These are phyloP conservation scores for Komagataella ulmi DNA, from an alignment of 805 yeast genomes.

Conservation along the genomic window DNA sequence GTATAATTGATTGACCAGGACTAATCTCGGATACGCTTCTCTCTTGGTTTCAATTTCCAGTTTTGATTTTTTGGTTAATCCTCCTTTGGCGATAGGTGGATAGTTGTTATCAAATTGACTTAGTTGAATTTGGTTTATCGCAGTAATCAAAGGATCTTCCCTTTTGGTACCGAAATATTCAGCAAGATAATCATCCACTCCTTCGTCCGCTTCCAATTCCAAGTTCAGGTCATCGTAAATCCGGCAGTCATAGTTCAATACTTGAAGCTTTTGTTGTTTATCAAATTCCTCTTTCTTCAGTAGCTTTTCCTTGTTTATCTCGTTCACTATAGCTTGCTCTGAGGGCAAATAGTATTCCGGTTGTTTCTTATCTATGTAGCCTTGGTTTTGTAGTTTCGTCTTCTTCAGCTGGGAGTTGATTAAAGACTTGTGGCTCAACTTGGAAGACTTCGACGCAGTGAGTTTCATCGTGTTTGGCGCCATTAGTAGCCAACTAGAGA, in stretches of 20 bases:
- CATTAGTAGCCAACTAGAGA: neutral
- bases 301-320: neutral
- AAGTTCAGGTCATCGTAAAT: neutral
- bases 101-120: conserved; percentile 9
- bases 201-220: neutral
- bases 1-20: conserved; percentile 34
- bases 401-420: conserved; percentile 1
- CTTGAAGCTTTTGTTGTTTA: conserved; percentile 1
- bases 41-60: conserved; percentile 8
- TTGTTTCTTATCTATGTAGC: neutral
- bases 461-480: neutral
- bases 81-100: conserved; percentile 9
- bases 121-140: conserved; percentile 9
- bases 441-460: conserved; percentile 1
- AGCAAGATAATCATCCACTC: neutral
- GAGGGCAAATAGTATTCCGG: neutral
- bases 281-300: neutral
- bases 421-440: conserved; percentile 1
- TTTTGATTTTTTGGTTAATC: conserved; percentile 9
- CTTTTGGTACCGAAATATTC: neutral
- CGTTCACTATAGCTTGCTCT: conserved; percentile 1
- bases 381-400: neutral
- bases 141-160: conserved; percentile 4
- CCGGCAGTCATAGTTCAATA: neutral
- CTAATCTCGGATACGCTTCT: conserved; percentile 20